Evolutionary conservation across 768 basidiomycete species (phyloP).

Genomic region (Daedaleopsis nitida): DNA sequence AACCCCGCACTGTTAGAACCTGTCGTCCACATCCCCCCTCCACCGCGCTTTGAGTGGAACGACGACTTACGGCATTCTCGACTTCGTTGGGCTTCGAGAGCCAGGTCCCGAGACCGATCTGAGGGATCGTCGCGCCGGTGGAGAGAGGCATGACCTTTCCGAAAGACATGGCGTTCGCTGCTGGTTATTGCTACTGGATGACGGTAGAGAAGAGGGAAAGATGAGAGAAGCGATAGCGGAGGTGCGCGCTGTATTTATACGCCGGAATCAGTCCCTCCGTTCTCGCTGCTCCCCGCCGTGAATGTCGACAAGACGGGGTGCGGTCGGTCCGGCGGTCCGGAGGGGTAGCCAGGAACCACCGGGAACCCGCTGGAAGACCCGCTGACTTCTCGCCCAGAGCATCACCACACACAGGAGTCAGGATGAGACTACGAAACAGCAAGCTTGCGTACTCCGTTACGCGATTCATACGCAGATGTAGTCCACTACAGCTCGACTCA

Average conservation of each 20-base stretch:
- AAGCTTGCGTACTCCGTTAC: too few species aligned
- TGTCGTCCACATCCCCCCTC: slow-evolving; percentile 14
- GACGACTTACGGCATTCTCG: slow-evolving; percentile 57
- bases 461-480: too few species aligned
- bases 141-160: slow-evolving; percentile 41
- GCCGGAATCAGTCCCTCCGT: slow-evolving; percentile 3
- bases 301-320: background rate
- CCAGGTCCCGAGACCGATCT: slow-evolving; percentile 87
- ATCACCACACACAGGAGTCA: too few species aligned
- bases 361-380: background rate
- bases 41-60: background rate
- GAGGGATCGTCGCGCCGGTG: slow-evolving; percentile 60
- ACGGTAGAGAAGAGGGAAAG: background rate
- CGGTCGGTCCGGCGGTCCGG: slow-evolving; percentile 15
- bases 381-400: background rate
- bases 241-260: slow-evolving; percentile 12
- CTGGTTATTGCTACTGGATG: background rate
- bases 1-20: slow-evolving; percentile 5
- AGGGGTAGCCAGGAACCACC: background rate
- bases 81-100: slow-evolving; percentile 75
- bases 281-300: background rate
- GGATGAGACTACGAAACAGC: too few species aligned
- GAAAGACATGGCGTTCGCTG: slow-evolving; percentile 41
- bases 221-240: slow-evolving; percentile 8
- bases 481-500: too few species aligned